Conservation (phyloP, 495 filamentous ascomycete species). For the Symbiotaphrina buchneri region DNA sequence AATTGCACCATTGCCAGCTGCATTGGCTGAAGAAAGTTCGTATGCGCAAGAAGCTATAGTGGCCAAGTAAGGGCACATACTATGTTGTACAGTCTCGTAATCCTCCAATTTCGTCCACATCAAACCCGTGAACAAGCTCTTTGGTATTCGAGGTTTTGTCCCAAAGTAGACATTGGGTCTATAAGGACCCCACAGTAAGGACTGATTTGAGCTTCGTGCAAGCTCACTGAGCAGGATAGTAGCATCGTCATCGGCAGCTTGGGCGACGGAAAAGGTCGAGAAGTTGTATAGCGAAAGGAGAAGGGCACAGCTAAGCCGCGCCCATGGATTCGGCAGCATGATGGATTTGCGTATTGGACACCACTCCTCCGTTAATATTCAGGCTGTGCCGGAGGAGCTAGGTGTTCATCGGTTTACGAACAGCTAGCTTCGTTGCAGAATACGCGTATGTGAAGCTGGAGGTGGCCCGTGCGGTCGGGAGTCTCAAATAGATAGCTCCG, state of each 20-base stretch:
- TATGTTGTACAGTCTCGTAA: constrained; percentile 51
- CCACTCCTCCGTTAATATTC: too few relatives aligned
- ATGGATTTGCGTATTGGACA: too few relatives aligned
- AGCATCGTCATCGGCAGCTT: constrained; percentile 3
- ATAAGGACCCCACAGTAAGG: constrained; percentile 91
- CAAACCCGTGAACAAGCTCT: constrained; percentile 62
- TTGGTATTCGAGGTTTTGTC: constrained; percentile 65
- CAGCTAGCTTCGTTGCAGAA: too few relatives aligned
- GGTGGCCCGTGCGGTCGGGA: too few relatives aligned
- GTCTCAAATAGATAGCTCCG: too few relatives aligned
- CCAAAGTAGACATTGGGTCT: constrained; percentile 93
- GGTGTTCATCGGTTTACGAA: too few relatives aligned
- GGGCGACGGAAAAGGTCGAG: background rate
- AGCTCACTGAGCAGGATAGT: constrained; percentile 9
- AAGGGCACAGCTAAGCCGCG: background rate
- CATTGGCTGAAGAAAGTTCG: too few relatives aligned
- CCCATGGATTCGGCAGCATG: background rate
- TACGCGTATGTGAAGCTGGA: too few relatives aligned
- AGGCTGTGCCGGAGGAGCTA: too few relatives aligned
- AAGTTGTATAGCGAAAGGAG: background rate
- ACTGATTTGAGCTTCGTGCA: constrained; percentile 45
- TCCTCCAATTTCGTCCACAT: constrained; percentile 82
- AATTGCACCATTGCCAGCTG: background rate
- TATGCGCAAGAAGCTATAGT: too few relatives aligned
- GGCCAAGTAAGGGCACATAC: constrained; percentile 37